Evolutionary conservation across 164 flowering plant genomes (phyloP), one percentile per base, ranked within the genome.

Genomic region (Stephania yunnanensis): DNA sequence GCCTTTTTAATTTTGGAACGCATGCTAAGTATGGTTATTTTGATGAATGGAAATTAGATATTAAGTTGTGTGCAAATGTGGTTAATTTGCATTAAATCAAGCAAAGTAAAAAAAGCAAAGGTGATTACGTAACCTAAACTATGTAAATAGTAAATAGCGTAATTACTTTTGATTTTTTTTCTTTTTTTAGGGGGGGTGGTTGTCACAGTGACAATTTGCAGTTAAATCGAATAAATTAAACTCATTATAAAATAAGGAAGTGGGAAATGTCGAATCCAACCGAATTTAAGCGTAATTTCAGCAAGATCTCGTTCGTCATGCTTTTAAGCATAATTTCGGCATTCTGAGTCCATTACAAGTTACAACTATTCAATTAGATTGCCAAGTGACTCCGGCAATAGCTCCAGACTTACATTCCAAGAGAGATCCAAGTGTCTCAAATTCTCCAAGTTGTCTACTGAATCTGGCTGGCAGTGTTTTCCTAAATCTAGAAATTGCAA

Each of bases 41-140:
- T 48, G n/a, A 64, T 15, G 19, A 61, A 6, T 1, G 22, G 6
- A 15, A 3, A 30, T 8, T 11, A 31, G 10, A 66, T 15, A 73
- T 77, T 75, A 68, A 25, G 25, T 25, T 25, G 25, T 25, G 25
- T 25, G 25, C 25, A 25, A 25, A 25, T 25, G 25, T 25, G 25
- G 25, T 25, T 25, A 25, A 25, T 25, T 25, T 68, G 72, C 44
- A 77, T 25, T 3, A 73, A 68, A 25, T 73, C 75, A 74, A n/a
- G 31, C 64, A 65, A 65, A 74, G 11, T 25, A 25, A 25, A 25
- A 25, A 25, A 25, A 25, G 25, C 25, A 25, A 25, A 25, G 25
- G 25, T 25, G 25, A 25, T 25, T 25, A 25, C 25, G 25, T 25
- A 25, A 25, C 25, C 25, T 25, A 25, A 25, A 25, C 25, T 25